Conservation (phyloP, 805 yeast species). For the Candida loeiensis region DNA sequence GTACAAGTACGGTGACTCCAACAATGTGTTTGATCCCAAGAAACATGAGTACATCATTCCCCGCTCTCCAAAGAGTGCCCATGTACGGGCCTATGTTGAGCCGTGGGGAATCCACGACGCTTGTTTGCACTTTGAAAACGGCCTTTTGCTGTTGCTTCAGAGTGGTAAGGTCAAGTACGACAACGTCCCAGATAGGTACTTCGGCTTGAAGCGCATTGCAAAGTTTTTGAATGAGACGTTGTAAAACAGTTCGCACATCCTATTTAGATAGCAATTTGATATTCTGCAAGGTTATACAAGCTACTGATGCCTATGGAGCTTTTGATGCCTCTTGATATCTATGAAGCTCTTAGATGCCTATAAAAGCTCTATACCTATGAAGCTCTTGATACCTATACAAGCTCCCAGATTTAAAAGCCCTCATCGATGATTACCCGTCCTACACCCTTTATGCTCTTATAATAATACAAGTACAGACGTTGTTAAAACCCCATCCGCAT, state of each 20-base stretch:
- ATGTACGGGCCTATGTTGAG: slow-evolving; percentile 22
- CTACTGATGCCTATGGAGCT: no score
- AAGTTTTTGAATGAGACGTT: slow-evolving; percentile 24
- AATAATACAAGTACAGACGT: no score
- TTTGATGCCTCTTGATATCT: no score
- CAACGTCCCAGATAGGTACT: slow-evolving; percentile 15
- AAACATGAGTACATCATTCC: slow-evolving; percentile 21
- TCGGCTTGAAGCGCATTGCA: slow-evolving; percentile 23
- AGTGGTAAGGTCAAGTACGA: slow-evolving; percentile 5
- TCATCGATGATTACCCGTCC: no score
- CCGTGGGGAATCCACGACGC: slow-evolving; percentile 40
- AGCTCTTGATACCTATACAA: no score
- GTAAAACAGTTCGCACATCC: slow-evolving; percentile 2
- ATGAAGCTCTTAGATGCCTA: no score
- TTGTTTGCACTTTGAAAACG: slow-evolving; percentile 25
- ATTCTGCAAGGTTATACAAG: neutral
- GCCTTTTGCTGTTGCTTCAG: slow-evolving; percentile 15
- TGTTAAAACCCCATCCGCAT: no score
- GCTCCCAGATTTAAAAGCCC: no score
- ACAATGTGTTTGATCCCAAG: slow-evolving; percentile 15
- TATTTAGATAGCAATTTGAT: neutral
- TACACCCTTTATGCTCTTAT: no score
- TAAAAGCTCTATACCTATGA: no score
- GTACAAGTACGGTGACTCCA: slow-evolving; percentile 25
- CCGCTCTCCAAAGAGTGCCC: slow-evolving; percentile 17